Evolutionary conservation across 2,329 filamentous ascomycete species (phyloP), one percentile per base, ranked within the genome.

Genomic region (Monilinia polystroma): DNA sequence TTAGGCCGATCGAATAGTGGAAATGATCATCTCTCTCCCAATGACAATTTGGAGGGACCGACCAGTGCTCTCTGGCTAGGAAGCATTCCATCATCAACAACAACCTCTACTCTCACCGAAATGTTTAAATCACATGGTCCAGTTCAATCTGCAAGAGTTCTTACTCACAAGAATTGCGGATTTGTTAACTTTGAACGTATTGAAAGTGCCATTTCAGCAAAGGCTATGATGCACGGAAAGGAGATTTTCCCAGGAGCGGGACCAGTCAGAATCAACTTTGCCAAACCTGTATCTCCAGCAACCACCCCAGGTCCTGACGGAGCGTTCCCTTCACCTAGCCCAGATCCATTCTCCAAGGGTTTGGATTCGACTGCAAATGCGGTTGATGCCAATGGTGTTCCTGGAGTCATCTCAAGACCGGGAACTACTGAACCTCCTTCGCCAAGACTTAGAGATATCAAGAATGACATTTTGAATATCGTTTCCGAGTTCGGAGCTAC

Each of bases 111-210:
- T 0, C 81, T 99, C 68, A 92, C 92, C 67, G 93, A 96, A 71
- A 97, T 98, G 80, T 99, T 99, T 81, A 91, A 92, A 77, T 85
- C 89, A n/a, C 96, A 95, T 72, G 95, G 95, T 12, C 85, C 90
- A 3, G 97, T 99, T 70, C 85, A 95, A 71, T 97, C 94, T 4
- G 94, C 92, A 38, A 87, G 95, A 70, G 95, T 99, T 5, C 83
- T 99, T 69, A 98, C 95, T 0, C 93, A 99, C 82, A 99, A 99
- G 84, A 98, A 97, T 79, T 99, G 95, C 77, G 95, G 94, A 3
- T 99, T 99, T 73, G 94, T 99, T 76, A 99, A 99, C 79, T 99
- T 97, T 75, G 93, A 98, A 79, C 89, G 87, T 68, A 81, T 95
- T 41, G 93, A 98, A 71, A 96, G 92, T 76, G 95, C 95, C 66